Percentiles rank a stretch among this genome's conserved stretches.
Conservation (phyloP, 805 yeast genomes). For the Yamadazyma philogaea region DNA sequence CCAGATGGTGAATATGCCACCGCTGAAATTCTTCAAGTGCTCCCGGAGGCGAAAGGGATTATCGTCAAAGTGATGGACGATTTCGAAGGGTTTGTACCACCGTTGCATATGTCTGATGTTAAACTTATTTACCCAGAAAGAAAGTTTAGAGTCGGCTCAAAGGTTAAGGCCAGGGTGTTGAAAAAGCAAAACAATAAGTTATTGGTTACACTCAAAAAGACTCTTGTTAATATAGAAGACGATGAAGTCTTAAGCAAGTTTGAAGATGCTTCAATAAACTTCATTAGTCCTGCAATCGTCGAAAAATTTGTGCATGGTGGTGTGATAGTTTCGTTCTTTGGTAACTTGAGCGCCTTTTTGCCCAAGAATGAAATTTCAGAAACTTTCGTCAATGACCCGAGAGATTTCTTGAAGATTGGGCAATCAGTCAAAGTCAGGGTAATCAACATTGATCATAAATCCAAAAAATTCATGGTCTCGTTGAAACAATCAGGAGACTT, state of each 20-base stretch:
- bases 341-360: slow-evolving; percentile 69
- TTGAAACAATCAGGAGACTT: slow-evolving; percentile 62
- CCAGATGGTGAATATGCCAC: slow-evolving; percentile 67
- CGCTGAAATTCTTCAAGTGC: slow-evolving; percentile 50
- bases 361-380: slow-evolving; percentile 91
- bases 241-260: slow-evolving; percentile 46
- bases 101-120: slow-evolving; percentile 77
- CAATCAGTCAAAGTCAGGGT: slow-evolving; percentile 78
- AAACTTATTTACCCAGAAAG: slow-evolving; percentile 86
- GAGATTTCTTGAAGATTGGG: slow-evolving; percentile 74
- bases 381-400: slow-evolving; percentile 73
- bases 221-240: slow-evolving; percentile 65
- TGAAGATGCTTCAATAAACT: slow-evolving; percentile 41
- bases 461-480: slow-evolving; percentile 63
- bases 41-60: slow-evolving; percentile 62
- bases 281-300: slow-evolving; percentile 69
- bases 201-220: slow-evolving; percentile 73
- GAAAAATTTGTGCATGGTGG: slow-evolving; percentile 71
- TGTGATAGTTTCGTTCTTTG: slow-evolving; percentile 81
- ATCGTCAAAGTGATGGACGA: slow-evolving; percentile 60
- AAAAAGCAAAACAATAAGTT: slow-evolving; percentile 49
- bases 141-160: slow-evolving; percentile 81
- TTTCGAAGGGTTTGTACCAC: slow-evolving; percentile 72
- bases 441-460: slow-evolving; percentile 50
- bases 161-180: slow-evolving; percentile 72